These are phyloP conservation scores for Oryza nivara DNA, from an alignment of 176 grass and related monocot species.

Conservation along the genomic window DNA sequence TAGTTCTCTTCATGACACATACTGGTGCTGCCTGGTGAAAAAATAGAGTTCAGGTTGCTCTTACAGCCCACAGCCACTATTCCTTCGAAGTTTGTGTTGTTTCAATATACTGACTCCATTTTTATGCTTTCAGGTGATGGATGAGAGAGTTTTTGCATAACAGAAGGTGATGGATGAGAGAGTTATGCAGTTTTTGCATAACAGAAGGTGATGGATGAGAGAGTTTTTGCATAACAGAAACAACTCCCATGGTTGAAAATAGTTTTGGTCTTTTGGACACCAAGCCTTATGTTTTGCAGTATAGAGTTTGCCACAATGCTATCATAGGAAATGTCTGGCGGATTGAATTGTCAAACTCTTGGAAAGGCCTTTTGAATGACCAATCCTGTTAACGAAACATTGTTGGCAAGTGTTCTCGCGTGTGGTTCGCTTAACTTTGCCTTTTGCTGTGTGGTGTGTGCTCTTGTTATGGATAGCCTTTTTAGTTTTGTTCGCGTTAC, in stretches of 20 bases:
- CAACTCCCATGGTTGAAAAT: background rate
- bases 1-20: background rate
- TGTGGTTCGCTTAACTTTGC: background rate
- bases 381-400: conserved; percentile 2
- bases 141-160: conserved; percentile 20
- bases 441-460: background rate
- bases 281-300: conserved; percentile 17
- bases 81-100: background rate
- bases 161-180: background rate
- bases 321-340: conserved; percentile 1
- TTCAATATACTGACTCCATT: conserved; percentile 14
- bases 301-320: conserved; percentile 18
- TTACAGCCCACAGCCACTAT: background rate
- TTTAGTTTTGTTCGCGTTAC: background rate
- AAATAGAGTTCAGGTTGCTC: background rate
- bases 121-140: conserved; percentile 26
- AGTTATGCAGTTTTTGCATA: conserved; percentile 7
- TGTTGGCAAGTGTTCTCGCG: background rate
- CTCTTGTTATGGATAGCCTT: background rate
- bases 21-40: background rate
- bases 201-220: conserved; percentile 13
- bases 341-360: conserved; percentile 18
- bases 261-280: conserved; percentile 3
- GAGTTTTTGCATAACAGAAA: conserved; percentile 21
- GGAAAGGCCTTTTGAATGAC: background rate